Evolutionary conservation across 208 protist species (phyloP).

Genomic region (Acanthamoeba lenticulata): DNA sequence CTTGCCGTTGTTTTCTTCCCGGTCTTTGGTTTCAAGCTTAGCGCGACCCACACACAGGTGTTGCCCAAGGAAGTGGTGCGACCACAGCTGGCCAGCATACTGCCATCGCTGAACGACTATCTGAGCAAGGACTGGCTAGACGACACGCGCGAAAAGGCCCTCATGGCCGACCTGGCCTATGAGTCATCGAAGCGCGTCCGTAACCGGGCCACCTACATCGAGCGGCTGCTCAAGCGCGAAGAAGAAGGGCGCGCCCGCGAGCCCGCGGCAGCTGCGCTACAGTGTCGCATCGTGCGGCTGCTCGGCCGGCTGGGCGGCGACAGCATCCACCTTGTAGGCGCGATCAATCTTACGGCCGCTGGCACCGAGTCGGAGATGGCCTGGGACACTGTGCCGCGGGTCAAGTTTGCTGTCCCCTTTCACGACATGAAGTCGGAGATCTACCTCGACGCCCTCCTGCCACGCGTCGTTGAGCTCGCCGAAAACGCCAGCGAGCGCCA

Average conservation of each 20-base stretch:
- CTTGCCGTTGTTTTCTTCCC: no score
- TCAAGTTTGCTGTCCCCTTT: conserved; percentile 71
- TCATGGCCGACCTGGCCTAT: conserved; percentile 3
- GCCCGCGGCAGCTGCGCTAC: conserved; percentile 59
- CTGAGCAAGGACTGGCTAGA: conserved; percentile 70
- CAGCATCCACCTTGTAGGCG: conserved; percentile 70
- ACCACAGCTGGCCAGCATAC: conserved; percentile 67
- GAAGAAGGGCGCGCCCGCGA: neutral
- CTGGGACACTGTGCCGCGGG: conserved; percentile 75
- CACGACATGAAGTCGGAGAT: conserved; percentile 78
- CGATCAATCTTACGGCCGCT: neutral
- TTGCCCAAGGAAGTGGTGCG: conserved; percentile 63
- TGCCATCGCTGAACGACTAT: conserved; percentile 79
- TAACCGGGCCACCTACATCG: neutral
- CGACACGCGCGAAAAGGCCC: neutral
- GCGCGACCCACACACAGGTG: neutral
- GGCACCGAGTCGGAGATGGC: conserved; percentile 73
- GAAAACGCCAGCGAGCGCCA: conserved; percentile 81
- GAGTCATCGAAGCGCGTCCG: neutral
- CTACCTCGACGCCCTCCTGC: conserved; percentile 86
- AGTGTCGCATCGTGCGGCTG: conserved; percentile 80
- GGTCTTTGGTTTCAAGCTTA: neutral
- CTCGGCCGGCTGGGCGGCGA: conserved; percentile 81
- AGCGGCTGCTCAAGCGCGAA: conserved; percentile 16
- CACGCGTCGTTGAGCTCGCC: conserved; percentile 85